Percentiles rank a stretch among this genome's conserved stretches.
Evolutionary conservation across 129 eudicot species (phyloP).

Genomic region (Lonicera japonica): DNA sequence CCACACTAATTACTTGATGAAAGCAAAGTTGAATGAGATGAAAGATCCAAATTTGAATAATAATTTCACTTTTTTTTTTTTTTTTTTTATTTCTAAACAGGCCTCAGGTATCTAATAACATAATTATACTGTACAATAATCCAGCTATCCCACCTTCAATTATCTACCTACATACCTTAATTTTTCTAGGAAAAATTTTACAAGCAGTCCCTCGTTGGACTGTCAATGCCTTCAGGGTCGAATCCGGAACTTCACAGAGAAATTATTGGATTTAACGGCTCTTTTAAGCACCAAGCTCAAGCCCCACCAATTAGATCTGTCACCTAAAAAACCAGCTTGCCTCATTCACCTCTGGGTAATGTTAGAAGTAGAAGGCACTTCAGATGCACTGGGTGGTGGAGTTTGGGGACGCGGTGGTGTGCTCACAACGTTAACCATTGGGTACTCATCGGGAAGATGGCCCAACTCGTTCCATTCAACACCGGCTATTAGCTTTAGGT

Average conservation of each 20-base stretch:
- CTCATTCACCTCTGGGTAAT: constrained; percentile 33
- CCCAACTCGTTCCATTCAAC: constrained; percentile 56
- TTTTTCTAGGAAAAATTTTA: not conserved
- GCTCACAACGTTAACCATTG: constrained; percentile 33
- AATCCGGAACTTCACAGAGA: not conserved
- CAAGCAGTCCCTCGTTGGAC: not conserved
- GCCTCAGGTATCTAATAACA: not conserved
- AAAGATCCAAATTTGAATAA: constrained; percentile 2
- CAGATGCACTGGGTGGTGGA: constrained; percentile 40
- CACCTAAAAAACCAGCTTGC: constrained; percentile 15
- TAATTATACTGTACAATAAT: constrained; percentile 26
- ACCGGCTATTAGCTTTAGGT: constrained; percentile 51
- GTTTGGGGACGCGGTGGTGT: constrained; percentile 44
- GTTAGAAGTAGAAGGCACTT: constrained; percentile 29
- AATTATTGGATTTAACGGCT: not conserved
- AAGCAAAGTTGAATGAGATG: constrained; percentile 10
- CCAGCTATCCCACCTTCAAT: constrained; percentile 3
- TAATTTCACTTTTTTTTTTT: constrained; percentile 11
- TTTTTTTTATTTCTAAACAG: constrained; percentile 13
- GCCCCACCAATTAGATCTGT: constrained; percentile 5
- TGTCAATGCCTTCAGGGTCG: not conserved
- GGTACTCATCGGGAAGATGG: constrained; percentile 35
- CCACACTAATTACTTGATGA: constrained; percentile 4
- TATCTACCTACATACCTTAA: not conserved
- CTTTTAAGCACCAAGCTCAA: not conserved